Conservation (phyloP, 495 filamentous ascomycete genomes). For the Lasiosphaeria hispida region DNA sequence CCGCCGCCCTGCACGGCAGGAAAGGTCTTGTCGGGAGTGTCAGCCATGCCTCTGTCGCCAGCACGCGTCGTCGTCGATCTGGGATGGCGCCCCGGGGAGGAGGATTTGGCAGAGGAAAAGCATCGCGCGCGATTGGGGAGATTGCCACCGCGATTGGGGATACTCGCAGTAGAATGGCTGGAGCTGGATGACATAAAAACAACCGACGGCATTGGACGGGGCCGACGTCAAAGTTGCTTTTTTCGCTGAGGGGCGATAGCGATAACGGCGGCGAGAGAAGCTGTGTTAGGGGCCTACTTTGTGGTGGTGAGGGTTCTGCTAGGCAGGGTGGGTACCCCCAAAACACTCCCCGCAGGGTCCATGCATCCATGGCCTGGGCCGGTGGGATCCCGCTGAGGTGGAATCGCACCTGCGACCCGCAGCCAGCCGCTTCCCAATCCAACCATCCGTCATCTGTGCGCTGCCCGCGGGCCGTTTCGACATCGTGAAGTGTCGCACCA, state of each 20-base stretch:
- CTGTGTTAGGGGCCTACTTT: not conserved
- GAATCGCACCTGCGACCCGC: not conserved
- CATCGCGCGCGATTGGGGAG: slow-evolving; percentile 4
- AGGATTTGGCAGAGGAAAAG: not conserved
- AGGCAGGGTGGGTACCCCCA: not conserved
- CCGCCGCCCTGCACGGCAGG: slow-evolving; percentile 84
- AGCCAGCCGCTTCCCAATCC: too few relatives aligned
- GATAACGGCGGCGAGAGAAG: not conserved
- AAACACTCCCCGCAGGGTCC: slow-evolving; percentile 3
- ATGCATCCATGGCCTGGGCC: slow-evolving; percentile 4
- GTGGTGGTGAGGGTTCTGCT: not conserved
- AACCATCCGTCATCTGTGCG: too few relatives aligned
- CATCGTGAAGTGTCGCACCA: too few relatives aligned
- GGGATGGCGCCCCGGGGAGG: not conserved
- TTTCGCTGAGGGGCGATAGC: slow-evolving; percentile 14
- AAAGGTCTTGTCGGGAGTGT: slow-evolving; percentile 45
- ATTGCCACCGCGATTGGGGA: not conserved
- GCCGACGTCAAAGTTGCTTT: slow-evolving; percentile 15
- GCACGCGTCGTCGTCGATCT: not conserved
- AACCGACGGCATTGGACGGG: slow-evolving; percentile 17
- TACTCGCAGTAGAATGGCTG: not conserved
- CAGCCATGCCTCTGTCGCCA: slow-evolving; percentile 42
- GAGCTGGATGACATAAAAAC: slow-evolving; percentile 17
- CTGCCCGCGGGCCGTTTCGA: too few relatives aligned
- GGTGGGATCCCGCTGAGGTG: not conserved